Evolutionary conservation across 345 rosid species (phyloP).

Genomic region (Corymbia maculata): DNA sequence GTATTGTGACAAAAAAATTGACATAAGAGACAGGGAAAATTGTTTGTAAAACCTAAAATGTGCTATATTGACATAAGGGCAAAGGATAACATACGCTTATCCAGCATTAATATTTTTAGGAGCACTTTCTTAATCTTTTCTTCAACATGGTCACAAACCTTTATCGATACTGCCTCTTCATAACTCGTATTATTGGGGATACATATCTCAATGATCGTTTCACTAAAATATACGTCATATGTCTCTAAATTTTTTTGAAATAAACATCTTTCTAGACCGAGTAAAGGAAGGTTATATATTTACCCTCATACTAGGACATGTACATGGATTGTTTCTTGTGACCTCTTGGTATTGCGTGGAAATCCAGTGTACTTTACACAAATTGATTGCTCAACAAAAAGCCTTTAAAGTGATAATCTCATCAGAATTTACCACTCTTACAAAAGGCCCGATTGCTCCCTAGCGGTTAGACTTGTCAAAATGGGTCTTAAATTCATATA

Average conservation of each 20-base stretch:
- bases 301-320: background rate
- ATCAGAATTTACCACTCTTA: background rate
- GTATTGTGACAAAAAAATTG: too few species aligned
- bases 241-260: background rate
- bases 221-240: background rate
- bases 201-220: background rate
- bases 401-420: background rate
- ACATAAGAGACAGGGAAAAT: too few species aligned
- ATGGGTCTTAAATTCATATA: too few species aligned
- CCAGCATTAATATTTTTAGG: too few species aligned
- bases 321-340: background rate
- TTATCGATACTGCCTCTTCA: background rate
- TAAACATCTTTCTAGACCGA: background rate
- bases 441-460: background rate
- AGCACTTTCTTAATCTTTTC: background rate
- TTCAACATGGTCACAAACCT: background rate
- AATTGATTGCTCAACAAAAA: background rate
- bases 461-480: background rate
- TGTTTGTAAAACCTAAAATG: too few species aligned
- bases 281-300: background rate
- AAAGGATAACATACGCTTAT: too few species aligned
- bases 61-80: too few species aligned
- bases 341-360: background rate
- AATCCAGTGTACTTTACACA: background rate
- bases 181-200: background rate